Conservation (phyloP, 306 rosid genomes). For the Fagus crenata region DNA sequence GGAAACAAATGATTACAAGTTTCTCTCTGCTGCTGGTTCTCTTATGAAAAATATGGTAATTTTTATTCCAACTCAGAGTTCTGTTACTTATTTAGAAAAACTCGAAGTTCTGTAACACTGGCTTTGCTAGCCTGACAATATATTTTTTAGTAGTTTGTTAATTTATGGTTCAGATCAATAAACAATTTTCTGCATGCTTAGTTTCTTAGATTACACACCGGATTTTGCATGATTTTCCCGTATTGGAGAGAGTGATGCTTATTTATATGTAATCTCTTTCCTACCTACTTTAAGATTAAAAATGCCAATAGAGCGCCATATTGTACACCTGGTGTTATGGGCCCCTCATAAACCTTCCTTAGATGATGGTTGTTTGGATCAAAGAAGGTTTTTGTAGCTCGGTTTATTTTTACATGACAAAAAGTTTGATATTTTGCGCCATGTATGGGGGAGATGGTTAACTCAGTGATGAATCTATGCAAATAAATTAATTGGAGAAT, state of each 20-base stretch:
- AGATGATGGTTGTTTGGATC: neutral
- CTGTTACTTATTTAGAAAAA: neutral
- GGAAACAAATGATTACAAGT: conserved; percentile 76
- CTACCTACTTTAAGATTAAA: neutral
- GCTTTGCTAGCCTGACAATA: neutral
- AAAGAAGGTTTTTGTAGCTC: neutral
- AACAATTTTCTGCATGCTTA: neutral
- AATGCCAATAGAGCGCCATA: neutral
- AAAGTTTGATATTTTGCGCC: neutral
- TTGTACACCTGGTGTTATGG: neutral
- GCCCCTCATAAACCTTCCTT: neutral
- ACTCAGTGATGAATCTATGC: neutral
- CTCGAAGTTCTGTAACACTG: neutral
- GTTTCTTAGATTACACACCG: neutral
- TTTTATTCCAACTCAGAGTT: conserved; percentile 13
- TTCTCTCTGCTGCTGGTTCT: conserved; percentile 88
- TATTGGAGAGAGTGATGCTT: neutral
- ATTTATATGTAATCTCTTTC: neutral
- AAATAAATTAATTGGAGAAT: neutral
- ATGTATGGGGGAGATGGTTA: neutral
- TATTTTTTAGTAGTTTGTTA: neutral
- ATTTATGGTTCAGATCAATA: neutral
- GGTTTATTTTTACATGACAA: neutral
- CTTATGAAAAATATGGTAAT: conserved; percentile 87
- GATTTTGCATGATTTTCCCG: no score